Conservation (phyloP, 225 moss, liverwort and hornwort species). For the Pleurozium schreberi region DNA sequence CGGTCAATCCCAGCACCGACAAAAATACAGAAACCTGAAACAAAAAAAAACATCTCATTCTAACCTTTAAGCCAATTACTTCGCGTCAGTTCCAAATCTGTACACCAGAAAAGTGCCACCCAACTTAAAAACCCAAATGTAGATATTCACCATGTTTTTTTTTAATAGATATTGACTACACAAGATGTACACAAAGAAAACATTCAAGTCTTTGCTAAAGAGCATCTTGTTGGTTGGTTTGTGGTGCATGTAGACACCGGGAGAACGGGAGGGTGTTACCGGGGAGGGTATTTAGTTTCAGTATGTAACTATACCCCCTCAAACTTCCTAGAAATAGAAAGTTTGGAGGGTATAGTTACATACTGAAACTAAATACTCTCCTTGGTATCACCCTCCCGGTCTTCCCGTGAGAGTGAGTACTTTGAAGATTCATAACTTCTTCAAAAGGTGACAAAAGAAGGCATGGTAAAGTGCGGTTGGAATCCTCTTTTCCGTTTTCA, state of each 20-base stretch:
- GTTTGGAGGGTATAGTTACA: no score
- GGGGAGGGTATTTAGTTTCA: no score
- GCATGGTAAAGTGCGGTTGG: background rate
- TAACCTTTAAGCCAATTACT: background rate
- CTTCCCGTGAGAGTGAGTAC: background rate
- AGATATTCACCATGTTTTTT: no score
- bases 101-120: background rate
- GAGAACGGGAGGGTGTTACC: no score
- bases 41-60: background rate
- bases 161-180: background rate
- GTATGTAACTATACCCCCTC: no score
- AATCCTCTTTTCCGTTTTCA: background rate
- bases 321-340: no score
- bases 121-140: background rate
- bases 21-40: conserved; percentile 59
- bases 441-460: background rate
- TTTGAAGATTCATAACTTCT: background rate
- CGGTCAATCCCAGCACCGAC: conserved; percentile 73
- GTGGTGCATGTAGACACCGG: background rate
- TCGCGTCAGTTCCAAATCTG: background rate
- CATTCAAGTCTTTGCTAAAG: background rate
- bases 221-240: background rate
- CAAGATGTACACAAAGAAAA: background rate
- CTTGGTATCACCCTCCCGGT: no score
- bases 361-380: no score